Evolutionary conservation across 2,329 filamentous ascomycete genomes (phyloP), one percentile per base, ranked within the genome.

Genomic region (Botrytis fragariae): DNA sequence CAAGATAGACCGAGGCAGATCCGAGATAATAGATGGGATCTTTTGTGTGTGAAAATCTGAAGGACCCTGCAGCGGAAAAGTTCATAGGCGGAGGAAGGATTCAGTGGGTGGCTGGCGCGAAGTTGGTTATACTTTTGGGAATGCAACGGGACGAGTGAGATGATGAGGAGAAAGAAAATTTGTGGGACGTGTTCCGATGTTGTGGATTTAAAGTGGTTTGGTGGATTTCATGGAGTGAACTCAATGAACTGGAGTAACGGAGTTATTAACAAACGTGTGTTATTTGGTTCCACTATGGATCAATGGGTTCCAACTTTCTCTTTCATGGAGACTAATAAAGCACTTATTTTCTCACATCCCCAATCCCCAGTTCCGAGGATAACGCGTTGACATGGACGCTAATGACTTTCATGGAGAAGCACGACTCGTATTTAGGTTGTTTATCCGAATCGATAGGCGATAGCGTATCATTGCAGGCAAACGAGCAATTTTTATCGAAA

Each of bases 1-100:
- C 54, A 72, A 72, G 54, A 69, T 69, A 60, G 51, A 72, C 71
- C 71, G 71, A 72, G 51, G 63, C 54, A 72, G 42, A 69, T 72
- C 63, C 63, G 54, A 69, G 42, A 60, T 64, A 48, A 57, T 29
- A 68, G 71, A 72, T 60, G 32, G 71, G 39, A 72, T 59, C 62
- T 45, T 45, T 39, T 45, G 68, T 44, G 25, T n/a, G 48, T 16
- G 48, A n/a, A n/a, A 54, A n/a, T 54, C 48, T 16, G 16, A 69
- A 68, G 59, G 70, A 42, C 71, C 71, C 63, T 72, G 71, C 71
- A 69, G 63, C 71, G 71, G 71, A 54, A 72, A 68, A 69, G 18
- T 48, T 51, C 32, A 61, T 72, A 72, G 71, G 62, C 62, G 71
- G 62, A 60, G 32, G 57, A 48, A 68, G 44, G 22, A 72, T 37